A percentile compares a stretch with the other conserved stretches of the same genome.
phyloP scores from a whole-genome alignment of 2,329 filamentous ascomycete species.

The Madurella mycetomatis region DNA sequence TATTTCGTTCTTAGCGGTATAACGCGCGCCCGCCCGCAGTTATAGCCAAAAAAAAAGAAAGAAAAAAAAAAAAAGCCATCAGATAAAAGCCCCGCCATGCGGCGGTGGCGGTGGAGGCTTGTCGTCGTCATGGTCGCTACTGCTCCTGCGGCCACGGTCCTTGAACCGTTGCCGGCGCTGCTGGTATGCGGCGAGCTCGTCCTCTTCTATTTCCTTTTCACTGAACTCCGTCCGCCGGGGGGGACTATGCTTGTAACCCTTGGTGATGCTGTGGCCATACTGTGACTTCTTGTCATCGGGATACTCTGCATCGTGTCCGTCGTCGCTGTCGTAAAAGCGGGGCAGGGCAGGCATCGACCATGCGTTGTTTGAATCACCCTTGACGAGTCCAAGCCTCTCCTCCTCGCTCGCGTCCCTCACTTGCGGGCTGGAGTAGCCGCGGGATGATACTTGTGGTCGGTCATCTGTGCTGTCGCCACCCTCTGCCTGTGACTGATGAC shows the following conservation, averaged over 20 bases:
- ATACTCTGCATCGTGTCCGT: slow-evolving; percentile 32
- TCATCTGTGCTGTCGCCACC: slow-evolving; percentile 18
- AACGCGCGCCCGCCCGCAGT: background rate
- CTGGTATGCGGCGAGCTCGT: slow-evolving; percentile 27
- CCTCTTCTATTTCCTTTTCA: slow-evolving; percentile 24
- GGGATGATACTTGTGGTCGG: slow-evolving; percentile 16
- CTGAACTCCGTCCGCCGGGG: slow-evolving; percentile 30
- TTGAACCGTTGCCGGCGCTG: slow-evolving; percentile 27
- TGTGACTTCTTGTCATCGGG: slow-evolving; percentile 29
- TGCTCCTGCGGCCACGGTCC: slow-evolving; percentile 21
- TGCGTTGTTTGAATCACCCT: slow-evolving; percentile 63
- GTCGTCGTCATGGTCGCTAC: slow-evolving; percentile 3
- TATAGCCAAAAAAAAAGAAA: background rate
- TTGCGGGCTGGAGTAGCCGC: slow-evolving; percentile 39
- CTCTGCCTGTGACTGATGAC: slow-evolving; percentile 38
- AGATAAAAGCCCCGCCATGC: slow-evolving; percentile 27
- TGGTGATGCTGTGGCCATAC: slow-evolving; percentile 42
- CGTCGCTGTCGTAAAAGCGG: slow-evolving; percentile 34
- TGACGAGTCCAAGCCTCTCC: slow-evolving; percentile 77
- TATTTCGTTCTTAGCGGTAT: background rate
- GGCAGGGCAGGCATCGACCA: slow-evolving; percentile 34
- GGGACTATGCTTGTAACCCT: slow-evolving; percentile 25
- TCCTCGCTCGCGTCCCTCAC: slow-evolving; percentile 67
- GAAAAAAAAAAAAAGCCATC: slow-evolving; percentile 7
- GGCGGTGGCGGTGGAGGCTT: slow-evolving; percentile 13